Percentiles rank a stretch among this genome's conserved stretches.
phyloP scores from a whole-genome alignment of 2,329 filamentous ascomycete species.

The Penicillium janthinellum region DNA sequence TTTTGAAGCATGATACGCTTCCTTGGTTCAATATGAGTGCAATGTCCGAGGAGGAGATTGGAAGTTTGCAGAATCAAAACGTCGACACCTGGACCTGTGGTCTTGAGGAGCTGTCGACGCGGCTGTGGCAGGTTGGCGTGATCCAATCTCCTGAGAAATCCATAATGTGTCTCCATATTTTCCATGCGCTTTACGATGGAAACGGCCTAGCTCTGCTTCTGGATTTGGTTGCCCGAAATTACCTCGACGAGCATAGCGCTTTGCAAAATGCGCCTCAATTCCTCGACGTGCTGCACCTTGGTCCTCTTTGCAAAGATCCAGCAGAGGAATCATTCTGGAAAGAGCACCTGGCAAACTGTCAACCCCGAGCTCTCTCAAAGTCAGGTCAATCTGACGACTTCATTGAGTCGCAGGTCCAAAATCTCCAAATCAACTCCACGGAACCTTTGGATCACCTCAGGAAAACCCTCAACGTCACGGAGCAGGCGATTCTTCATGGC shows the following conservation, averaged over 20 bases:
- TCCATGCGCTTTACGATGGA: constrained; percentile 87
- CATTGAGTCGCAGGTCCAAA: constrained; percentile 9
- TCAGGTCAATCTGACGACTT: constrained; percentile 18
- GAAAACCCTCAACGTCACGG: constrained; percentile 66
- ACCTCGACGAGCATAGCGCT: constrained; percentile 39
- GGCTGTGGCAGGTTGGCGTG: constrained; percentile 39
- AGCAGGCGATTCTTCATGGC: constrained; percentile 77
- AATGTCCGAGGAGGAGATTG: constrained; percentile 33
- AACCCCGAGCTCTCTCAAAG: constrained; percentile 19
- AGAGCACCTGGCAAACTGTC: constrained; percentile 51
- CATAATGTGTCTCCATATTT: constrained; percentile 67
- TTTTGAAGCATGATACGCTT: constrained; percentile 51
- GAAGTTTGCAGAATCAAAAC: constrained; percentile 37
- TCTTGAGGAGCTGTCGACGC: constrained; percentile 49
- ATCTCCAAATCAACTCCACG: constrained; percentile 37
- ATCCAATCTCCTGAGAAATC: constrained; percentile 28
- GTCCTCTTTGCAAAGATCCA: constrained; percentile 61
- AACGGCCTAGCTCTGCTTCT: constrained; percentile 73
- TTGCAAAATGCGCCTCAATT: constrained; percentile 53
- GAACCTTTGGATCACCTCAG: constrained; percentile 55
- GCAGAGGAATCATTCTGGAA: constrained; percentile 69
- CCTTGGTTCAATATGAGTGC: constrained; percentile 49
- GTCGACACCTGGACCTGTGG: constrained; percentile 56
- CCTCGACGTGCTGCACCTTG: constrained; percentile 66
- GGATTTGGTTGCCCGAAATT: constrained; percentile 57